Evolutionary conservation across 164 flowering plant genomes (phyloP).

Genomic region (Aristolochia fimbriata): DNA sequence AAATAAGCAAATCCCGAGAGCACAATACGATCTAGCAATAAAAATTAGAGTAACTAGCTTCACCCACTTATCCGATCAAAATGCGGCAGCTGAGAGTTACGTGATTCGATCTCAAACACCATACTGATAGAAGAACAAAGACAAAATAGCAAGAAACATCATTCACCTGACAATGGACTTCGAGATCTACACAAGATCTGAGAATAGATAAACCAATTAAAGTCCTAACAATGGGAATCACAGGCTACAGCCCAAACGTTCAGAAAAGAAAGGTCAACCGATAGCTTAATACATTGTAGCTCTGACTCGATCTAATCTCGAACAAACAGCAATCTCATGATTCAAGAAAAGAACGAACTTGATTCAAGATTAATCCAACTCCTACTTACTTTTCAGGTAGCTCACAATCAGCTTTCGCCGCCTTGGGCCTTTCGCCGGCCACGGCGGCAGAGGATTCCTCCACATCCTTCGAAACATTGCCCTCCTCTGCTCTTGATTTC

Average conservation of each 20-base stretch:
- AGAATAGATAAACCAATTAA: background rate
- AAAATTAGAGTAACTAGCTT: too few relatives aligned
- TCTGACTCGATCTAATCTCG: background rate
- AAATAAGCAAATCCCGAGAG: too few relatives aligned
- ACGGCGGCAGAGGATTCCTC: background rate
- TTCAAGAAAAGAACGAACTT: background rate
- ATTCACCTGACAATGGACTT: background rate
- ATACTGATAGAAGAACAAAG: background rate
- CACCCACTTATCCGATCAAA: too few relatives aligned
- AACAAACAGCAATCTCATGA: background rate
- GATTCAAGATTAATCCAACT: background rate
- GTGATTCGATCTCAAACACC: background rate
- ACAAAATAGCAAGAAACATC: background rate
- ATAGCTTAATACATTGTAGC: background rate
- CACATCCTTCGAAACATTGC: background rate
- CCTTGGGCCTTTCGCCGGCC: background rate
- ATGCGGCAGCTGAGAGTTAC: background rate
- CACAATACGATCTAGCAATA: too few relatives aligned
- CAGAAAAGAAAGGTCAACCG: background rate
- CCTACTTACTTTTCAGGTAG: slow-evolving; percentile 1
- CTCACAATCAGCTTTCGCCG: background rate
- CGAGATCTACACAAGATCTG: background rate
- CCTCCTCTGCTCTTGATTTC: background rate
- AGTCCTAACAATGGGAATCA: background rate
- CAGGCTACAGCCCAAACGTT: background rate